phyloP scores from a whole-genome alignment of 352 stramenopile genomes.

The Phytophthora kernoviae region DNA sequence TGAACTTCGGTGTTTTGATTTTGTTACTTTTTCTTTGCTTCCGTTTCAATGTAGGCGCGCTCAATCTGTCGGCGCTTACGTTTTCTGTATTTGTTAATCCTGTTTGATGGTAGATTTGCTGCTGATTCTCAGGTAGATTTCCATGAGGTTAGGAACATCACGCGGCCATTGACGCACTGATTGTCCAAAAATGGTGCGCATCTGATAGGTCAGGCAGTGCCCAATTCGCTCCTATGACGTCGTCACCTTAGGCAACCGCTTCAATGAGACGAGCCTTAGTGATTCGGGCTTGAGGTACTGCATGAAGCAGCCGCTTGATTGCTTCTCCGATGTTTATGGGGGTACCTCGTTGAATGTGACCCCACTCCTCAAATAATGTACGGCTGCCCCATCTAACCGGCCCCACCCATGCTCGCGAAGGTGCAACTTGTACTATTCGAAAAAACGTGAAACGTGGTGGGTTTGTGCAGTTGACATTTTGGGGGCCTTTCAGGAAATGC shows the following conservation, averaged over 20 bases:
- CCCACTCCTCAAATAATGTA: conserved; percentile 6
- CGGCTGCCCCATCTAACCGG: background rate
- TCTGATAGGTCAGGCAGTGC: conserved; percentile 3
- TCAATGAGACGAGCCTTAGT: conserved; percentile 4
- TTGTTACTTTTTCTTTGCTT: background rate
- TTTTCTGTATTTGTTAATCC: conserved; percentile 4
- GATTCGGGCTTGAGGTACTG: background rate
- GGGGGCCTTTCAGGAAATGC: background rate
- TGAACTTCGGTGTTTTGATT: background rate
- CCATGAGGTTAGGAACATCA: background rate
- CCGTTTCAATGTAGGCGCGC: background rate
- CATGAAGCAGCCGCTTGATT: background rate
- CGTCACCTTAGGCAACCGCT: background rate
- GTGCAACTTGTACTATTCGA: background rate
- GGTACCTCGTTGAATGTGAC: background rate
- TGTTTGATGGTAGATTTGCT: background rate
- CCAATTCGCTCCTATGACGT: conserved; percentile 1
- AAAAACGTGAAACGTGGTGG: background rate
- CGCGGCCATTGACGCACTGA: background rate
- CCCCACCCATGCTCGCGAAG: background rate
- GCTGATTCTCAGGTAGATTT: conserved; percentile 1
- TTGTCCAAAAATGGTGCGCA: no score
- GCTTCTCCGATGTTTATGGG: background rate
- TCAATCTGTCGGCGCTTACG: background rate
- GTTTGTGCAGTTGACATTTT: background rate